Percentiles rank a stretch among this genome's conserved stretches.
These are phyloP conservation scores for Kodamaea hsintzibuensis DNA, from an alignment of 805 yeast species.

Conservation along the genomic window DNA sequence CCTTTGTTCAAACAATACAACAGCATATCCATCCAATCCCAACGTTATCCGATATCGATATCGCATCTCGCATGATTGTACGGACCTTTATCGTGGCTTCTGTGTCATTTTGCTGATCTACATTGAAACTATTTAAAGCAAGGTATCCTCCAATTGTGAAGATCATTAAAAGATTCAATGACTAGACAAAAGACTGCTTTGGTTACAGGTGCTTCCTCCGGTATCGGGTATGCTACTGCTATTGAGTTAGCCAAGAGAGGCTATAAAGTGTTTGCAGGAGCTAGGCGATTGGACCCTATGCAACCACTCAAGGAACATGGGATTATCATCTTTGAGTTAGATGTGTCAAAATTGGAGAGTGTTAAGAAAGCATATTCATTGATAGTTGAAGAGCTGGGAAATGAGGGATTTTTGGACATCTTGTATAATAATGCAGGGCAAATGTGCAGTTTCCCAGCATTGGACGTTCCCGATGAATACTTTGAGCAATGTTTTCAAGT, in stretches of 20 bases:
- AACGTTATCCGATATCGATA: no score
- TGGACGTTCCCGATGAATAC: constrained; percentile 60
- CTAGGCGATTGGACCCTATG: constrained; percentile 67
- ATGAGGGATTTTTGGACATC: constrained; percentile 42
- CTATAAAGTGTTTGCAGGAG: constrained; percentile 68
- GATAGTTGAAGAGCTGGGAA: constrained; percentile 32
- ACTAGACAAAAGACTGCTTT: constrained; percentile 5
- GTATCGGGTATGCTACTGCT: constrained; percentile 53
- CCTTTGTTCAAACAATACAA: no score
- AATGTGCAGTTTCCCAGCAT: constrained; percentile 69
- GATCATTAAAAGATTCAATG: background rate
- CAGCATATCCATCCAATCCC: no score
- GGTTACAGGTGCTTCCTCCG: constrained; percentile 59
- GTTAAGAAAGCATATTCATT: constrained; percentile 45
- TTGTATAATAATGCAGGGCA: constrained; percentile 79
- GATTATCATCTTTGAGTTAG: constrained; percentile 51
- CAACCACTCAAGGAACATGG: constrained; percentile 45
- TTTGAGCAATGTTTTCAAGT: constrained; percentile 56
- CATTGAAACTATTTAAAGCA: no score
- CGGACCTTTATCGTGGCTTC: no score
- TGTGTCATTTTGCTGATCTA: no score
- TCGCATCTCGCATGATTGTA: no score
- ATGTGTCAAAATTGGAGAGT: constrained; percentile 55
- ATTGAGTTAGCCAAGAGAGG: constrained; percentile 52
- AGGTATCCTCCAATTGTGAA: no score